Evolutionary conservation across 2,329 filamentous ascomycete species (phyloP).

Genomic region (Huntiella savannae): DNA sequence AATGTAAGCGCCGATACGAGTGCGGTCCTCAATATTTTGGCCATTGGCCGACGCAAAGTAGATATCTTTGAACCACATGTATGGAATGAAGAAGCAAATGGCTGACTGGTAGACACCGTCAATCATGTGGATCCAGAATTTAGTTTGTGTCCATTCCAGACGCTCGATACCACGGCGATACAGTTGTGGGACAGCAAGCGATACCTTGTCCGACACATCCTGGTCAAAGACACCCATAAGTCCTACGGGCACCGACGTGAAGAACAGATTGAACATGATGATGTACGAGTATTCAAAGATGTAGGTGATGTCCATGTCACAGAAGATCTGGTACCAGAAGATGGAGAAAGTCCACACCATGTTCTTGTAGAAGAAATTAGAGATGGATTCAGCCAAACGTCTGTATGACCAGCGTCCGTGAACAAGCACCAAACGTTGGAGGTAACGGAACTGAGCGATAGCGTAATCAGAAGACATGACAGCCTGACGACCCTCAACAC

Average conservation of each 20-base stretch:
- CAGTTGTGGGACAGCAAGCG: conserved; percentile 81
- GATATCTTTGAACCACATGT: conserved; percentile 47
- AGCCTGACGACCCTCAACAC: conserved; percentile 78
- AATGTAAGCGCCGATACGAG: conserved; percentile 72
- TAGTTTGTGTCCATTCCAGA: conserved; percentile 84
- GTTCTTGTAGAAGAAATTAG: conserved; percentile 99
- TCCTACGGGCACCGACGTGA: conserved; percentile 86
- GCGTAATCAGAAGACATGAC: conserved; percentile 95
- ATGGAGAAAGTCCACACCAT: conserved; percentile 92
- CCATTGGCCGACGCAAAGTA: conserved; percentile 55
- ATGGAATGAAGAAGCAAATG: conserved; percentile 84
- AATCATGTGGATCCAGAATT: conserved; percentile 95
- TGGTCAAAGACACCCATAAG: conserved; percentile 95
- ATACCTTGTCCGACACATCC: conserved; percentile 86
- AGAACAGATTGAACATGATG: conserved; percentile 85
- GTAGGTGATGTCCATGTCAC: conserved; percentile 91
- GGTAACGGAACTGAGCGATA: conserved; percentile 81
- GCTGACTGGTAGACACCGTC: conserved; percentile 91
- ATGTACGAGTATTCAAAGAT: conserved; percentile 98
- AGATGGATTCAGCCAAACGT: conserved; percentile 76
- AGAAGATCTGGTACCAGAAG: conserved; percentile 95
- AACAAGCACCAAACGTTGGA: conserved; percentile 68
- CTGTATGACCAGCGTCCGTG: conserved; percentile 96
- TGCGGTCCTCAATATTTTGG: conserved; percentile 56
- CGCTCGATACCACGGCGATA: conserved; percentile 92